A percentile compares a stretch with the other conserved stretches of the same genome.
Conservation (phyloP, 768 basidiomycete species). For the Podaxis sp. region DNA sequence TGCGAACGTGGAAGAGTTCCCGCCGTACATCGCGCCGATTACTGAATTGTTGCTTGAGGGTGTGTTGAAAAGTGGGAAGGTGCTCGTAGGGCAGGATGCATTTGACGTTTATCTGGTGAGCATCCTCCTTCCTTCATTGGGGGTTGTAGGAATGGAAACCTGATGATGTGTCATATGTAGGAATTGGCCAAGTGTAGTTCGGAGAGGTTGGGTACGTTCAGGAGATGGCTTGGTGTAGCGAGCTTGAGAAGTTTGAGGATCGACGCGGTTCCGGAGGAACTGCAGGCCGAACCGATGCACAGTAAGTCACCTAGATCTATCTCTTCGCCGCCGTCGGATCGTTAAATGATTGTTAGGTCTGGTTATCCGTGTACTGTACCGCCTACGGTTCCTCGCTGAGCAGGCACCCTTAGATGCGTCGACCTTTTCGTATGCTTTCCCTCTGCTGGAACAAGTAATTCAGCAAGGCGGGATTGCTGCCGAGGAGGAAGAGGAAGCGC, state of each 20-base stretch:
- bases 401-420: conserved; percentile 81
- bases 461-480: conserved; percentile 65
- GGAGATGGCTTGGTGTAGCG: conserved; percentile 79
- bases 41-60: conserved; percentile 64
- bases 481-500: conserved; percentile 68
- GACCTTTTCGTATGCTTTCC: conserved; percentile 81
- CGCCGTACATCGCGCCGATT: conserved; percentile 55
- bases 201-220: conserved; percentile 65
- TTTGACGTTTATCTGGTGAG: conserved; percentile 82
- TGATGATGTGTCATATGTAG: conserved; percentile 34
- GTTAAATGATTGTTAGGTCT: conserved; percentile 48
- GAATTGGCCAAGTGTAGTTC: conserved; percentile 71
- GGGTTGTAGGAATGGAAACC: neutral
- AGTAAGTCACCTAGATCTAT: conserved; percentile 36
- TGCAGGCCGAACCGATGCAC: conserved; percentile 69
- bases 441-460: conserved; percentile 71
- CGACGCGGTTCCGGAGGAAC: conserved; percentile 66
- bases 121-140: conserved; percentile 8
- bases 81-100: conserved; percentile 60
- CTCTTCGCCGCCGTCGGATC: conserved; percentile 1
- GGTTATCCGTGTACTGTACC: conserved; percentile 82
- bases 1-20: conserved; percentile 50
- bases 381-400: conserved; percentile 78
- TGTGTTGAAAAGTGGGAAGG: conserved; percentile 56
- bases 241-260: conserved; percentile 74